These are phyloP conservation scores for Talaromyces thailandensis DNA, from an alignment of 495 filamentous ascomycete species.

Conservation along the genomic window DNA sequence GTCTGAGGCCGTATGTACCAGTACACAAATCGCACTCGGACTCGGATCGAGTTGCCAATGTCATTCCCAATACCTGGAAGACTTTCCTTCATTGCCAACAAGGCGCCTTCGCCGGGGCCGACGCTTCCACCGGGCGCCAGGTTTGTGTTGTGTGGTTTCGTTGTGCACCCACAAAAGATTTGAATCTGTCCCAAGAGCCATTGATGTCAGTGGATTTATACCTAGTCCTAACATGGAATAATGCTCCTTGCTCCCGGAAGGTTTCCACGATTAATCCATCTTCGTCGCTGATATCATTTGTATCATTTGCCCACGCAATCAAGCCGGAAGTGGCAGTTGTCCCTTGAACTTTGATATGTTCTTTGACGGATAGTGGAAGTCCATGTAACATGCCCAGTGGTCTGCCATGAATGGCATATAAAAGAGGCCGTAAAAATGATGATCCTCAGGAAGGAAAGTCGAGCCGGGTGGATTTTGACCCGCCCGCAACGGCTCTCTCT, in stretches of 20 bases:
- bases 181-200: constrained; percentile 54
- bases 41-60: constrained; percentile 53
- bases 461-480: not conserved
- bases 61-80: constrained; percentile 60
- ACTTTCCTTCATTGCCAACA: constrained; percentile 52
- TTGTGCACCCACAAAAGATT: constrained; percentile 57
- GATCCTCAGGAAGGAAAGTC: not conserved
- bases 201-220: constrained; percentile 45
- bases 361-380: constrained; percentile 58
- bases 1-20: constrained; percentile 53
- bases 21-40: constrained; percentile 52
- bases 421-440: not conserved
- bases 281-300: constrained; percentile 1
- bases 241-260: constrained; percentile 25
- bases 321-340: constrained; percentile 33
- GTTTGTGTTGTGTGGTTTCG: constrained; percentile 53
- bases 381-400: constrained; percentile 57
- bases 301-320: constrained; percentile 20
- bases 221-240: constrained; percentile 62
- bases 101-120: constrained; percentile 59
- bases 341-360: constrained; percentile 51
- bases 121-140: constrained; percentile 53
- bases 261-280: not conserved
- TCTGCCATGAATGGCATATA: constrained; percentile 26
- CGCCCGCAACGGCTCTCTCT: not conserved